Conservation (phyloP, 768 basidiomycete genomes). For the Pisolithus sp. region DNA sequence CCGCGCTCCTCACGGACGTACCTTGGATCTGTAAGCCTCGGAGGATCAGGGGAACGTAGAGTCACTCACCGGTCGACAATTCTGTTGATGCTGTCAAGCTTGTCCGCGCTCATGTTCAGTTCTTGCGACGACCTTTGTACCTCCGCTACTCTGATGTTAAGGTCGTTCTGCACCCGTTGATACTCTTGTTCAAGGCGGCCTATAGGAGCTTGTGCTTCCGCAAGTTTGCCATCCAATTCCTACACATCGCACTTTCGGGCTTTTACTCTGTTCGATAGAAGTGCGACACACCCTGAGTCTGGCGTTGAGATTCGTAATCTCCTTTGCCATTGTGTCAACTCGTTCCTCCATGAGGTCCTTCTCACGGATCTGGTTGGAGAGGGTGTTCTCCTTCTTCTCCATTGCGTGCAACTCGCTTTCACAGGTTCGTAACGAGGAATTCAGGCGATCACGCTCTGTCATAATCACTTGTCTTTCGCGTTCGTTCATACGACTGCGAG, state of each 20-base stretch:
- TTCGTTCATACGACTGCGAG: slow-evolving; percentile 56
- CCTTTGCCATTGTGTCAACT: slow-evolving; percentile 53
- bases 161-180: slow-evolving; percentile 41
- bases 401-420: slow-evolving; percentile 59
- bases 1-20: slow-evolving; percentile 68
- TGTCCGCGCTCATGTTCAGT: slow-evolving; percentile 59
- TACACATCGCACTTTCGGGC: slow-evolving; percentile 22
- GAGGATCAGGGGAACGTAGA: neutral
- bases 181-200: slow-evolving; percentile 54
- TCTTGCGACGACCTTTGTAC: slow-evolving; percentile 56
- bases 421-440: slow-evolving; percentile 41
- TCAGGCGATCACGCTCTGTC: slow-evolving; percentile 59
- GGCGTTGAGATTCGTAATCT: slow-evolving; percentile 38
- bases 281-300: slow-evolving; percentile 43
- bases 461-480: slow-evolving; percentile 52
- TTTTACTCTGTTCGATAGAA: neutral
- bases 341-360: slow-evolving; percentile 50
- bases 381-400: slow-evolving; percentile 54
- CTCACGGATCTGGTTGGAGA: slow-evolving; percentile 53
- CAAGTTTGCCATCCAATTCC: slow-evolving; percentile 59
- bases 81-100: slow-evolving; percentile 54
- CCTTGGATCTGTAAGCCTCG: slow-evolving; percentile 31
- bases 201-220: slow-evolving; percentile 59
- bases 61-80: slow-evolving; percentile 53
- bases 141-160: slow-evolving; percentile 41